Percentiles rank a stretch among this genome's conserved stretches.
Evolutionary conservation across 2,329 filamentous ascomycete species (phyloP).

Genomic region (Penicillium palitans): DNA sequence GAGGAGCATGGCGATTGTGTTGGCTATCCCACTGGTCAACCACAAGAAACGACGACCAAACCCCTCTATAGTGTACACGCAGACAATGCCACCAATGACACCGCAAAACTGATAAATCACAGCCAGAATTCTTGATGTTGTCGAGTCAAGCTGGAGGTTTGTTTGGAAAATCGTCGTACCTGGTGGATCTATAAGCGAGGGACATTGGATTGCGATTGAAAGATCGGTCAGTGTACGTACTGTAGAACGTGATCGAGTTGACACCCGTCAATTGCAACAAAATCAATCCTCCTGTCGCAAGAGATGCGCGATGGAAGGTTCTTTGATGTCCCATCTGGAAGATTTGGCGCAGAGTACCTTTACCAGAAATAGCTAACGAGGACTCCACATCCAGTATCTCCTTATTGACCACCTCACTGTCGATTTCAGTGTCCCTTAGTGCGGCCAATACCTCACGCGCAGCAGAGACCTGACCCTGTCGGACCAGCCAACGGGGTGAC

Average conservation of each 20-base stretch:
- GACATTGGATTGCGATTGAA: not conserved
- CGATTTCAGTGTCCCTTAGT: conserved; percentile 4
- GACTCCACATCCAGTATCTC: conserved; percentile 14
- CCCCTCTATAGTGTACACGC: conserved; percentile 18
- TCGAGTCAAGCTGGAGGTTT: conserved; percentile 12
- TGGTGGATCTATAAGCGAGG: not conserved
- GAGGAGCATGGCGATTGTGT: conserved; percentile 15
- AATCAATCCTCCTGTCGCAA: conserved; percentile 12
- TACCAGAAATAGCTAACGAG: conserved; percentile 12
- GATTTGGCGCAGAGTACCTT: conserved; percentile 10
- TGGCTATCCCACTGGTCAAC: conserved; percentile 11
- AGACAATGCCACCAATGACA: conserved; percentile 15
- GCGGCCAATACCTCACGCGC: conserved; percentile 14
- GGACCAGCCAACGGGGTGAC: conserved; percentile 20
- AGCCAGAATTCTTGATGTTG: conserved; percentile 14
- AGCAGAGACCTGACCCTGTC: conserved; percentile 1
- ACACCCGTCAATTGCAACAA: conserved; percentile 20
- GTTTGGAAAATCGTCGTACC: conserved; percentile 22
- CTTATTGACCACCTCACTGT: conserved; percentile 1
- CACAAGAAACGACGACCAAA: conserved; percentile 18
- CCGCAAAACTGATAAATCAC: conserved; percentile 17
- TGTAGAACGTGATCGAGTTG: conserved; percentile 20
- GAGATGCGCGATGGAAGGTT: conserved; percentile 15
- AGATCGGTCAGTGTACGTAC: conserved; percentile 4
- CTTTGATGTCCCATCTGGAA: conserved; percentile 22